A percentile compares a stretch with the other conserved stretches of the same genome.
These are phyloP conservation scores for Phalaenopsis equestris DNA, from an alignment of 106 monocot species.

Conservation along the genomic window DNA sequence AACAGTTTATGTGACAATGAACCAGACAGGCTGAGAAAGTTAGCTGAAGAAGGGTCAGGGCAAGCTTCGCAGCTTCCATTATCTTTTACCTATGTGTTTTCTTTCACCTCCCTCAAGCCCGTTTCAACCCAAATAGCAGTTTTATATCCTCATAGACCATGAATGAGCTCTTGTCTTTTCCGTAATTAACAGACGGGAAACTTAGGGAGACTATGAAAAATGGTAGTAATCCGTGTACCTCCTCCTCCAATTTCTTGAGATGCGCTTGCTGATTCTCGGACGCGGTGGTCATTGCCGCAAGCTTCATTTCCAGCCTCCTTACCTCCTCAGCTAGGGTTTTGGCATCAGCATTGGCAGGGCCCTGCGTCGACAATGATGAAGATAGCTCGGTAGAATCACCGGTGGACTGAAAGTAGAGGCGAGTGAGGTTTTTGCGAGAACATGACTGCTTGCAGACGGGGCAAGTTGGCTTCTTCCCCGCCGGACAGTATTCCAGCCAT, in stretches of 20 bases:
- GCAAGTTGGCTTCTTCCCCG: conserved; percentile 68
- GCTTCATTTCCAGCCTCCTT: conserved; percentile 39
- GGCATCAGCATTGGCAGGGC: conserved; percentile 15
- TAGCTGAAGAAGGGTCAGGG: too few species aligned
- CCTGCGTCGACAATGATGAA: background rate
- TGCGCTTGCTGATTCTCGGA: conserved; percentile 43
- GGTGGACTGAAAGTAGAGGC: conserved; percentile 82
- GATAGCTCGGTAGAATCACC: conserved; percentile 20
- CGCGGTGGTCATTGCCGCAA: conserved; percentile 12
- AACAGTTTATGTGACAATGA: too few species aligned
- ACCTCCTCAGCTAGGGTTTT: conserved; percentile 40
- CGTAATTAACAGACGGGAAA: background rate
- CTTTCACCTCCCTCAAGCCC: background rate
- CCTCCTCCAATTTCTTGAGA: conserved; percentile 40
- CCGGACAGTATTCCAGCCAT: conserved; percentile 92
- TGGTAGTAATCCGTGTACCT: conserved; percentile 22
- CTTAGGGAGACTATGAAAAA: background rate
- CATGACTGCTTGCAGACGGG: conserved; percentile 95
- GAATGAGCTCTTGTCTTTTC: background rate
- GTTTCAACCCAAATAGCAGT: background rate
- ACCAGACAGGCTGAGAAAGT: too few species aligned
- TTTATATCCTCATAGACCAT: too few species aligned
- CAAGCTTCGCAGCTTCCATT: too few species aligned
- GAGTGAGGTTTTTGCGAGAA: conserved; percentile 22
- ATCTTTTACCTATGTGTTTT: too few species aligned